Conservation (phyloP, 73 alveolate genomes). For the Blepharisma stoltei region DNA sequence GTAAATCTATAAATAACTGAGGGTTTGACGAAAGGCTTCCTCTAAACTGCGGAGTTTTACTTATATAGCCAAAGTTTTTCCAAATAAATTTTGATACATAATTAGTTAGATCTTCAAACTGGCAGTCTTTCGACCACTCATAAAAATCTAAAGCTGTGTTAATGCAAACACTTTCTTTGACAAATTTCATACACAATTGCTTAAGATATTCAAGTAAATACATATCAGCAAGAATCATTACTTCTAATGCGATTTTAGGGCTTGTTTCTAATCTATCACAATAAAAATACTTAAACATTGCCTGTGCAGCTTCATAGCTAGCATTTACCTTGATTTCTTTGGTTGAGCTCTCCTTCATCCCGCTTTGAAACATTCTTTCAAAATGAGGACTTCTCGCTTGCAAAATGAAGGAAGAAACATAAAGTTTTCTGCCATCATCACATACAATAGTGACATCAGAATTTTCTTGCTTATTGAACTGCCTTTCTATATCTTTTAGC, state of each 20-base stretch:
- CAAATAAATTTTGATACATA: not conserved
- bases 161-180: not conserved
- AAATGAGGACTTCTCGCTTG: conserved; percentile 3
- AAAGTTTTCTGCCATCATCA: not conserved
- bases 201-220: not conserved
- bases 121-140: not conserved
- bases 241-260: not conserved
- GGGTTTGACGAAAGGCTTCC: not conserved
- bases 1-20: not conserved
- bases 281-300: conserved; percentile 5
- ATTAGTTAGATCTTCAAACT: not conserved
- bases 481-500: not conserved
- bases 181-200: not conserved
- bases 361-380: not conserved
- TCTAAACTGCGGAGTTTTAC: not conserved
- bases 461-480: not conserved
- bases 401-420: not conserved
- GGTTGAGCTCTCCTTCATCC: not conserved
- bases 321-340: not conserved
- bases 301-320: not conserved
- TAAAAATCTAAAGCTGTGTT: not conserved
- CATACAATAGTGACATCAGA: not conserved
- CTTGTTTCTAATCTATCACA: not conserved
- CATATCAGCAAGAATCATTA: conserved; percentile 2
- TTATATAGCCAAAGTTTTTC: not conserved